A percentile compares a stretch with the other conserved stretches of the same genome.
Evolutionary conservation across 768 basidiomycete species (phyloP).

Genomic region (Termitomyces bulborhizus): DNA sequence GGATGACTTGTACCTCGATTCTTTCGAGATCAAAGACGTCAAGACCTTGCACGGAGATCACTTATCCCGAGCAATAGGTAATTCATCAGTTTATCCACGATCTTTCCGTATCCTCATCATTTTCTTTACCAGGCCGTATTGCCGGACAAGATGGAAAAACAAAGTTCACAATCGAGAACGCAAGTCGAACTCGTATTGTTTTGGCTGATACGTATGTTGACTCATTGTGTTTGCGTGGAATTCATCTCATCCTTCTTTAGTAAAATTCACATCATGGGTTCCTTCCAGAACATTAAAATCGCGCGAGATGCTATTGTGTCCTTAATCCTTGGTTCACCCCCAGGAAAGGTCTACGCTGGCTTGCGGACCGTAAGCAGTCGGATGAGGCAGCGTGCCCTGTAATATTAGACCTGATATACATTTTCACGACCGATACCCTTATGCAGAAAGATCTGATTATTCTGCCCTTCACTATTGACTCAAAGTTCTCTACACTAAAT

Average conservation of each 20-base stretch:
- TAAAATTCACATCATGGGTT: slow-evolving; percentile 97
- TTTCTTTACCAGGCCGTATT: slow-evolving; percentile 66
- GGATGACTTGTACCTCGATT: slow-evolving; percentile 97
- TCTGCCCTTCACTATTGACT: neutral
- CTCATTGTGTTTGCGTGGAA: neutral
- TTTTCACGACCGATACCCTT: neutral
- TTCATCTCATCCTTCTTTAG: slow-evolving; percentile 32
- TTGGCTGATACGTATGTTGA: slow-evolving; percentile 88
- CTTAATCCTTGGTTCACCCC: slow-evolving; percentile 90
- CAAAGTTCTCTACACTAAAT: too few species aligned
- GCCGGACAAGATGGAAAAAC: slow-evolving; percentile 99
- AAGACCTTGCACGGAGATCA: slow-evolving; percentile 98
- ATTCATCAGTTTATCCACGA: slow-evolving; percentile 8
- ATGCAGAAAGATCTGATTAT: too few species aligned
- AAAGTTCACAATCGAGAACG: slow-evolving; percentile 97
- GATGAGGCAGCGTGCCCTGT: slow-evolving; percentile 89
- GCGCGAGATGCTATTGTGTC: slow-evolving; percentile 95
- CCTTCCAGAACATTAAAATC: slow-evolving; percentile 97
- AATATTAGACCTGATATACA: slow-evolving; percentile 16
- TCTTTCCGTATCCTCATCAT: neutral
- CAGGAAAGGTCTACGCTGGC: slow-evolving; percentile 90
- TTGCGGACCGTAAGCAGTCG: slow-evolving; percentile 86
- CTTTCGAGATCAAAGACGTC: slow-evolving; percentile 98
- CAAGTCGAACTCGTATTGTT: slow-evolving; percentile 95
- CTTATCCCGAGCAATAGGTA: slow-evolving; percentile 94